Conservation (phyloP, 768 basidiomycete genomes). For the Suillus variegatus region DNA sequence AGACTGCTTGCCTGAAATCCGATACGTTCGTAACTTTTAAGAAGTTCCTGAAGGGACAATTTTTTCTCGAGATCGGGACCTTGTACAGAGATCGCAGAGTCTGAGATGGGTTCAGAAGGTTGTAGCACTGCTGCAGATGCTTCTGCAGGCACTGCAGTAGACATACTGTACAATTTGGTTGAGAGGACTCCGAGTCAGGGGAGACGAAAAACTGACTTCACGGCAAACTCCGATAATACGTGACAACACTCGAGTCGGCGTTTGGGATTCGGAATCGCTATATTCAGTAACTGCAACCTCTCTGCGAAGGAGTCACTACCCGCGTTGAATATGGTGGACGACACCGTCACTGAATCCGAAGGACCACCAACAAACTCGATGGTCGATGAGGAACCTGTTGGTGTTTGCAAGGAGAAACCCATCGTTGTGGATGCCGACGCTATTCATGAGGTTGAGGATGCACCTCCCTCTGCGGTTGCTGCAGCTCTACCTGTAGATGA, state of each 20-base stretch:
- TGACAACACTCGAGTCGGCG: background rate
- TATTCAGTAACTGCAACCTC: background rate
- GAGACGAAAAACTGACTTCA: background rate
- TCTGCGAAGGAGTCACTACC: background rate
- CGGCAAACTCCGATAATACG: slow-evolving; percentile 30
- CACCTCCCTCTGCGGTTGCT: background rate
- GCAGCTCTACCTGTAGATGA: background rate
- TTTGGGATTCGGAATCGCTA: background rate
- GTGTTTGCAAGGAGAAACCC: slow-evolving; percentile 12
- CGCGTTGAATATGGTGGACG: slow-evolving; percentile 3
- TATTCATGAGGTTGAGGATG: background rate
- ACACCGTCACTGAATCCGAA: slow-evolving; percentile 27
- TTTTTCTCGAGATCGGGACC: slow-evolving; percentile 87
- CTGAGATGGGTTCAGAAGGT: slow-evolving; percentile 70
- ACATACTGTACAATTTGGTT: slow-evolving; percentile 16
- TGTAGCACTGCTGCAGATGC: slow-evolving; percentile 80
- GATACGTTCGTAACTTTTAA: slow-evolving; percentile 83
- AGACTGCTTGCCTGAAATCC: slow-evolving; percentile 98
- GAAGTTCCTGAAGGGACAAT: slow-evolving; percentile 64
- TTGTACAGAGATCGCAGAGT: slow-evolving; percentile 66
- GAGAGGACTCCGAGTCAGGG: background rate
- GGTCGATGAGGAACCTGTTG: slow-evolving; percentile 12
- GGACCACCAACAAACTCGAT: slow-evolving; percentile 14
- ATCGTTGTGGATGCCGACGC: slow-evolving; percentile 11
- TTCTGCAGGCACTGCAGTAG: slow-evolving; percentile 44